Evolutionary conservation across 352 stramenopile species (phyloP).

Genomic region (Phytophthora cryptogea): DNA sequence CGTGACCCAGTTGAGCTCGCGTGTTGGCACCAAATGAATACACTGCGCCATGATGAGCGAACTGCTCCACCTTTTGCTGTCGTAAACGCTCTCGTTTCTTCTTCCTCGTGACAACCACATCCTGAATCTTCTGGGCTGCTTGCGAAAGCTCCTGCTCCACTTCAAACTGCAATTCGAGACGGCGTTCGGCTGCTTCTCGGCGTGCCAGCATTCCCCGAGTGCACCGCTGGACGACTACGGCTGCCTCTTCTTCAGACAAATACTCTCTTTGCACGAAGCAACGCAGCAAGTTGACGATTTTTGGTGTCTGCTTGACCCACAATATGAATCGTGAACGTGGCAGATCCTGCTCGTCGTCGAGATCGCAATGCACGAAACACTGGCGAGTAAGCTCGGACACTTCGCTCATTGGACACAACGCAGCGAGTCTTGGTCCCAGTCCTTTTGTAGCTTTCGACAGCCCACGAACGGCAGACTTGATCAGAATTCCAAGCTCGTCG

Average conservation of each 20-base stretch:
- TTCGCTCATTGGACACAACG: conserved; percentile 64
- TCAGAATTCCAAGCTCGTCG: conserved; percentile 74
- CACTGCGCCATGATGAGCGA: conserved; percentile 67
- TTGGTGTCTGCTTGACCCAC: conserved; percentile 73
- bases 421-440: conserved; percentile 54
- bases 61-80: conserved; percentile 73
- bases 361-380: conserved; percentile 66
- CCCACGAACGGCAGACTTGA: conserved; percentile 71
- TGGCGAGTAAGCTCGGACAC: conserved; percentile 61
- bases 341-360: conserved; percentile 73
- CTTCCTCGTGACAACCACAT: conserved; percentile 65
- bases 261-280: conserved; percentile 77
- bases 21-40: conserved; percentile 74
- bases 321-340: conserved; percentile 51
- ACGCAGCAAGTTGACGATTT: conserved; percentile 71
- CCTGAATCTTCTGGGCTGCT: conserved; percentile 66
- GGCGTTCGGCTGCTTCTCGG: conserved; percentile 46
- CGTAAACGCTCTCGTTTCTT: conserved; percentile 66
- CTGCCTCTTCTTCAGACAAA: conserved; percentile 59
- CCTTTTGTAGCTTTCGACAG: conserved; percentile 72
- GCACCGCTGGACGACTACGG: conserved; percentile 56
- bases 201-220: conserved; percentile 58
- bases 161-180: conserved; percentile 60
- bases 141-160: conserved; percentile 58
- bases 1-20: conserved; percentile 58